Percentiles rank a stretch among this genome's conserved stretches.
phyloP scores from a whole-genome alignment of 257 asterid species.

The Solanum pimpinellifolium region DNA sequence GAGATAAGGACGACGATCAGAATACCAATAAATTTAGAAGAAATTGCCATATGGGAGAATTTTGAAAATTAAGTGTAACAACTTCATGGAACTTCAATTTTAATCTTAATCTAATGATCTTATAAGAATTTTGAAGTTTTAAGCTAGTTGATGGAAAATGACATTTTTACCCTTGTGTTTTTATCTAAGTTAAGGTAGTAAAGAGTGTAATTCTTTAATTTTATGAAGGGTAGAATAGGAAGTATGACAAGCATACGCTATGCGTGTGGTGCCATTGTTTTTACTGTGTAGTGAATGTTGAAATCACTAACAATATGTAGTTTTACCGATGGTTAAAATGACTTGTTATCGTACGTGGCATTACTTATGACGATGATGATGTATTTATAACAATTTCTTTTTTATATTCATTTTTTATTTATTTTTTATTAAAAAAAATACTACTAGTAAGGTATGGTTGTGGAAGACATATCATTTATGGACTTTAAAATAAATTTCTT shows the following conservation, averaged over 20 bases:
- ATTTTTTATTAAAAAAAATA: too few species aligned
- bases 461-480: too few species aligned
- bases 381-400: not conserved
- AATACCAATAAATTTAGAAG: not conserved
- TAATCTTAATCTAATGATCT: not conserved
- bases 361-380: not conserved
- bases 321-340: not conserved
- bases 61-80: not conserved
- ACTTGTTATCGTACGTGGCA: not conserved
- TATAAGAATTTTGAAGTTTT: not conserved
- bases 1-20: not conserved
- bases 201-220: not conserved
- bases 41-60: not conserved
- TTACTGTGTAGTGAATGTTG: not conserved
- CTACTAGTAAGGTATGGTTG: too few species aligned
- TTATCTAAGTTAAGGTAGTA: not conserved
- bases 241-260: not conserved
- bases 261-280: not conserved
- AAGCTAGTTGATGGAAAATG: not conserved
- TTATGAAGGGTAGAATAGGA: not conserved
- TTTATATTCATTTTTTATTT: too few species aligned
- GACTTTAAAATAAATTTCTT: too few species aligned
- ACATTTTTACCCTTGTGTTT: not conserved
- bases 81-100: not conserved
- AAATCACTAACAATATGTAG: not conserved